Conservation (phyloP, 1,139 yeast genomes). For the Geotrichum citri-aurantii region DNA sequence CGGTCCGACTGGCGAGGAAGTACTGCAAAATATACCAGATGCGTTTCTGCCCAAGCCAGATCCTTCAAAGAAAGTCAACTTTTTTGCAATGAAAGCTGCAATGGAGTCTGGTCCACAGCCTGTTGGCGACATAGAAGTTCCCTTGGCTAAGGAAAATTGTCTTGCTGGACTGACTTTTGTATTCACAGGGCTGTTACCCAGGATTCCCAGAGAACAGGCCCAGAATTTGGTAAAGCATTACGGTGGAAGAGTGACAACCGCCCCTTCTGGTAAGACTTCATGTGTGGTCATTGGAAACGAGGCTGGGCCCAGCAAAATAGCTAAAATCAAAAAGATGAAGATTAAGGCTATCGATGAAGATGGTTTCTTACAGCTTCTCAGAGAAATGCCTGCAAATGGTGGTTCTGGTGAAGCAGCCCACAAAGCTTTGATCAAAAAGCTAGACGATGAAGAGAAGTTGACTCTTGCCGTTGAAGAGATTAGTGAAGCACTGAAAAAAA, state of each 20-base stretch:
- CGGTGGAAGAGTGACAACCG: conserved; percentile 90
- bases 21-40: conserved; percentile 58
- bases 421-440: conserved; percentile 62
- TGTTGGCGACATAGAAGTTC: conserved; percentile 41
- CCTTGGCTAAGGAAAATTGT: conserved; percentile 79
- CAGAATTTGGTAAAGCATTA: conserved; percentile 72
- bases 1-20: conserved; percentile 43
- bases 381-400: conserved; percentile 85
- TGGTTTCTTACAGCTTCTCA: conserved; percentile 69
- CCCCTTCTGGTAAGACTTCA: conserved; percentile 79
- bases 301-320: conserved; percentile 94
- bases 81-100: conserved; percentile 38
- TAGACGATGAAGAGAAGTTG: conserved; percentile 53
- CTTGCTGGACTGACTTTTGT: conserved; percentile 82
- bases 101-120: conserved; percentile 30
- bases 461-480: conserved; percentile 46
- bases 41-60: conserved; percentile 58
- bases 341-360: conserved; percentile 81
- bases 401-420: conserved; percentile 76
- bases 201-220: conserved; percentile 67
- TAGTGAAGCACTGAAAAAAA: conserved; percentile 36
- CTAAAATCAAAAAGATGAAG: conserved; percentile 62
- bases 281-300: conserved; percentile 89
- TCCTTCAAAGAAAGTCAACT: conserved; percentile 48
- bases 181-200: conserved; percentile 84